Evolutionary conservation across 164 flowering plant species (phyloP).

Genomic region (Stephania yunnanensis): DNA sequence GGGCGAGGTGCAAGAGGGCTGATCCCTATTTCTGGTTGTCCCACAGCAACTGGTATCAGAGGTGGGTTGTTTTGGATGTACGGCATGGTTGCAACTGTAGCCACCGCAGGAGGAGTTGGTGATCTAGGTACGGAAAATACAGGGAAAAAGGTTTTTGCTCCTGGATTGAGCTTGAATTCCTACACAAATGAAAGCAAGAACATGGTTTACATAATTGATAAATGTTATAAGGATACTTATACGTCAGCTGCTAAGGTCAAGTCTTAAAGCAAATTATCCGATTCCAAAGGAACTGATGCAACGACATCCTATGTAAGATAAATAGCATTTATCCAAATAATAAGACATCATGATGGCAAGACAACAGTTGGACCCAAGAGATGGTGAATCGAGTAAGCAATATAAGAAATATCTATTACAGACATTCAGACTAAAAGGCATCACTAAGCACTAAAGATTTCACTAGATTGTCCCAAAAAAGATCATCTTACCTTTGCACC

Average conservation of each 20-base stretch:
- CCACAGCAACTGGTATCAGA: slow-evolving; percentile 33
- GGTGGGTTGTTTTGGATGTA: slow-evolving; percentile 42
- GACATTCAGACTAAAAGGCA: neutral
- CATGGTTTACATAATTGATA: neutral
- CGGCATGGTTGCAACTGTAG: slow-evolving; percentile 29
- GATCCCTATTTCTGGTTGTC: slow-evolving; percentile 43
- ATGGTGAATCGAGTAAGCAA: neutral
- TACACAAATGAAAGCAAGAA: slow-evolving; percentile 14
- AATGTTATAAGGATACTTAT: too few species aligned
- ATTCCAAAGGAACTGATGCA: neutral
- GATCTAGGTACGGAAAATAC: slow-evolving; percentile 33
- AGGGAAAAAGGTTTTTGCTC: slow-evolving; percentile 72
- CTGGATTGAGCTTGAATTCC: slow-evolving; percentile 88
- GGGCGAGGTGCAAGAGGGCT: slow-evolving; percentile 38
- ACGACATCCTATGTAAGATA: neutral
- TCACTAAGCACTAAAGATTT: neutral
- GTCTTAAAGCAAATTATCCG: neutral
- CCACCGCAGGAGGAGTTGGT: slow-evolving; percentile 29
- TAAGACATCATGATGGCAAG: neutral
- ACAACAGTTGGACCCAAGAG: neutral
- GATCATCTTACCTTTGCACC: slow-evolving; percentile 38
- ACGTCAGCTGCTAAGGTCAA: neutral
- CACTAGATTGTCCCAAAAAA: neutral
- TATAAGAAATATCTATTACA: neutral
- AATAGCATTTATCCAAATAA: neutral